Evolutionary conservation across 805 yeast genomes (phyloP), one percentile per base, ranked within the genome.

Genomic region (Kuraishia molischiana): DNA sequence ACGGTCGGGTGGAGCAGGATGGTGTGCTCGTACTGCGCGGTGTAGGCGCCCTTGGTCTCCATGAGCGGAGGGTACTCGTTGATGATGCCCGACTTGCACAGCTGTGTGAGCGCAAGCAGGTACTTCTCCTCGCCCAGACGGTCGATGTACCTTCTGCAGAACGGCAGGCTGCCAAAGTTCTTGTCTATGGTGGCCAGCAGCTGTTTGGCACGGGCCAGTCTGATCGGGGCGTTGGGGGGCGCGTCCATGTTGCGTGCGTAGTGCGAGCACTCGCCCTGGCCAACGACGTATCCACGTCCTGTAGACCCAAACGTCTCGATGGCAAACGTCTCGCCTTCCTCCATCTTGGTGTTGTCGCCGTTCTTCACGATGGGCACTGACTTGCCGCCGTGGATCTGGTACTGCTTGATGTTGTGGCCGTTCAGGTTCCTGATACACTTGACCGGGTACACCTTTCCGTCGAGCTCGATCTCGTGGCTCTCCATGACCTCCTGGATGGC

Each of bases 231-330:
- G 50, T 52, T 56, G 18, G 64, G 61, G 22, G 74, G 67, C 13
- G 66, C 67, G 31, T 69, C 79, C 21, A 60, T 54, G 49, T 66
- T 74, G 52, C 74, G 68, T 24, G 94, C 87, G 54, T 92, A 92
- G 62, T 92, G 99, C 11, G 97, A 87, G 51, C 90, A 82, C 61
- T 92, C 98, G 34, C 98, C 98, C 43, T 77, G 81, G 5, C 77
- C 65, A 35, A 79, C 64, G 26, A 92, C 97, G 49, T 79, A 81
- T 28, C 97, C 99, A 41, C 82, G 74, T 44, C 99, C 99, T 2
- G 98, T 92, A 32, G 95, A 75, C 10, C 98, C 98, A 54, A 92
- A 92, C 3, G 99, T 92, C 64, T 92, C 99, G 53, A 92, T 90
- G 43, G 99, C 99, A 67, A 85, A 90, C 2, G 86, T 80, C 60